Conservation (phyloP, 129 eudicot genomes). For the Escallonia herrerae region DNA sequence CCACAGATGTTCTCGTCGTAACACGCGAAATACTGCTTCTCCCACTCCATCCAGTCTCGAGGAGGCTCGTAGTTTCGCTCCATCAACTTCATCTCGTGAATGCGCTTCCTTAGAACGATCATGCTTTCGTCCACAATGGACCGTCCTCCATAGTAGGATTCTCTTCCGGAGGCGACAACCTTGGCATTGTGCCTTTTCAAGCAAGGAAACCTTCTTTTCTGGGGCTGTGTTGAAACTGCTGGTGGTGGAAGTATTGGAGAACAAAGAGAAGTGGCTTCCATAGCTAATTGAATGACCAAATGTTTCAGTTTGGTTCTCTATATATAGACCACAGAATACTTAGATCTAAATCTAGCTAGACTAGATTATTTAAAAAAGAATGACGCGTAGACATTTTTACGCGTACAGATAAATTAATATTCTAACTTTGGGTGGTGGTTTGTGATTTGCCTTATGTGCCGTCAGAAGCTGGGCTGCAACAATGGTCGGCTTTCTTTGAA, state of each 20-base stretch:
- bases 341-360: neutral
- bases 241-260: neutral
- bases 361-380: neutral
- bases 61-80: slow-evolving; percentile 17
- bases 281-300: neutral
- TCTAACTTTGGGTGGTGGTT: neutral
- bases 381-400: neutral
- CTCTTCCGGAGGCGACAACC: neutral
- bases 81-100: slow-evolving; percentile 12
- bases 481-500: neutral
- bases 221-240: neutral
- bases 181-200: neutral
- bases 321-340: neutral
- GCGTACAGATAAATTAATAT: neutral
- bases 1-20: slow-evolving; percentile 1
- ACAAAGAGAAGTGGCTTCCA: slow-evolving; percentile 12
- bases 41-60: slow-evolving; percentile 28
- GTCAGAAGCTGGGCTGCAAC: neutral
- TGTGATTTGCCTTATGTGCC: neutral
- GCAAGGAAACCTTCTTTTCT: neutral
- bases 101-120: slow-evolving; percentile 15
- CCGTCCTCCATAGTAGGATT: neutral
- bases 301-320: neutral
- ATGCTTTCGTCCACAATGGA: slow-evolving; percentile 16
- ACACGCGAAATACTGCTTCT: slow-evolving; percentile 10